A percentile compares a stretch with the other conserved stretches of the same genome.
Conservation (phyloP, 345 rosid species). For the Lepidium didymum region DNA sequence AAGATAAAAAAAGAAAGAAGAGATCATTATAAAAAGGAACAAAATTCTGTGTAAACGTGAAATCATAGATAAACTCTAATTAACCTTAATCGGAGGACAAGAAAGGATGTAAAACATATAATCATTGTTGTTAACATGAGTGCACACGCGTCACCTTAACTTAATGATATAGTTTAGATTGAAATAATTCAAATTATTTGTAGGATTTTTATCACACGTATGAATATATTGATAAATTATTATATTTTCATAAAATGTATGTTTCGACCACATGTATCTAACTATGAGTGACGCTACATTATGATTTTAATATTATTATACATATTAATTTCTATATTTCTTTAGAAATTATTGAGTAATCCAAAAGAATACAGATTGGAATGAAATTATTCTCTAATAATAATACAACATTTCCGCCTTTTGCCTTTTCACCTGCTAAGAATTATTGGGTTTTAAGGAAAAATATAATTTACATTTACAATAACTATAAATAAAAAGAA, state of each 20-base stretch:
- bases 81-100: too few species aligned
- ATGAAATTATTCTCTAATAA: slow-evolving; percentile 20
- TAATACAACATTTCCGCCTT: slow-evolving; percentile 9
- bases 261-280: slow-evolving; percentile 6
- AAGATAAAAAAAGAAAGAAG: too few species aligned
- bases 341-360: background rate
- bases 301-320: background rate
- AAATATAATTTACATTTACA: background rate
- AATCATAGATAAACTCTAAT: too few species aligned
- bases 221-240: background rate
- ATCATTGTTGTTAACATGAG: background rate
- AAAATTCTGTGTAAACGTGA: too few species aligned
- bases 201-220: background rate
- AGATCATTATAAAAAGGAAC: too few species aligned
- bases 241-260: background rate
- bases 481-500: background rate
- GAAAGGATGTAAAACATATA: too few species aligned
- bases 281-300: background rate
- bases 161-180: background rate
- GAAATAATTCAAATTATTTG: background rate
- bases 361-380: slow-evolving; percentile 29
- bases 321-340: background rate
- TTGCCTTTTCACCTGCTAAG: slow-evolving; percentile 25
- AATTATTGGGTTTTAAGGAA: background rate
- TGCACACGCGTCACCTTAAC: background rate